Evolutionary conservation across 805 yeast genomes (phyloP).

Genomic region (Middelhovenomyces tepae): DNA sequence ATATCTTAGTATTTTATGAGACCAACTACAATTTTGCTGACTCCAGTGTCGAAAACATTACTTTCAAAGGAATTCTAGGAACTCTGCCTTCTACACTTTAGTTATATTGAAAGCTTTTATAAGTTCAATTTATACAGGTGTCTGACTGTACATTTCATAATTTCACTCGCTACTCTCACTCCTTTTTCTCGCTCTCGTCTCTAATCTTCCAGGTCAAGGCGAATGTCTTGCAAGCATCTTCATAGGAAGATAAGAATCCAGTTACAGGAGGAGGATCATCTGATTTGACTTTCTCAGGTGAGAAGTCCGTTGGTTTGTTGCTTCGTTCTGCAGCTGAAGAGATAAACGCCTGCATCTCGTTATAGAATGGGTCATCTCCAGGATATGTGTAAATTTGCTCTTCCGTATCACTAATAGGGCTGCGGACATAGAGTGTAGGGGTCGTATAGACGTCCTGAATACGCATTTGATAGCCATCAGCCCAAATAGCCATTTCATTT

Average conservation of each 20-base stretch:
- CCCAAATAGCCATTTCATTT: constrained; percentile 14
- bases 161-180: no score
- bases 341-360: constrained; percentile 12
- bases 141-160: no score
- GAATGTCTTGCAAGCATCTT: constrained; percentile 14
- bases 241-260: constrained; percentile 12
- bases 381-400: constrained; percentile 12
- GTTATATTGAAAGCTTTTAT: no score
- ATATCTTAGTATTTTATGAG: no score
- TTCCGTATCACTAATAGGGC: constrained; percentile 9
- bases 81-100: no score
- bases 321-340: constrained; percentile 8
- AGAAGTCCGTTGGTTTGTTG: constrained; percentile 4
- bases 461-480: constrained; percentile 17
- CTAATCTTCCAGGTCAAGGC: constrained; percentile 15
- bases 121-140: no score
- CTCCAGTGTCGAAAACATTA: no score
- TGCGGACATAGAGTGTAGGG: constrained; percentile 14
- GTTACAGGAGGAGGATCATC: no score
- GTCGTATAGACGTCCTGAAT: constrained; percentile 13
- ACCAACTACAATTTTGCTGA: no score
- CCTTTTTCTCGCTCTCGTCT: no score
- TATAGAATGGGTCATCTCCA: constrained; percentile 14
- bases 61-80: no score
- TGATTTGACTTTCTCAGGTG: no score